These are phyloP conservation scores for Bombardia bombarda DNA, from an alignment of 495 filamentous ascomycete species.

Conservation along the genomic window DNA sequence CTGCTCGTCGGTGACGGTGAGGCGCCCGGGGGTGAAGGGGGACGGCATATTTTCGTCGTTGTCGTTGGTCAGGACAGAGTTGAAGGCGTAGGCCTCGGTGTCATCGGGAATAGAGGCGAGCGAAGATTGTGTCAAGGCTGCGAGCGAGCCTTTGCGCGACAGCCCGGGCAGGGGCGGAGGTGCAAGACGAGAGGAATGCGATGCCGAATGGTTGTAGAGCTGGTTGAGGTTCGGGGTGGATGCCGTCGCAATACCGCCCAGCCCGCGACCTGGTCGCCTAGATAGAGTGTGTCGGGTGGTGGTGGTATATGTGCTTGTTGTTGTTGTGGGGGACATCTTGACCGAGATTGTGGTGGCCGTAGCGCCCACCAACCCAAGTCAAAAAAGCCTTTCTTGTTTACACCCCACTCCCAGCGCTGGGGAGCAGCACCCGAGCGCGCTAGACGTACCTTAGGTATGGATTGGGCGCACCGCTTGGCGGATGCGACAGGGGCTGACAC, in stretches of 20 bases:
- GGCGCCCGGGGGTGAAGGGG: slow-evolving; percentile 21
- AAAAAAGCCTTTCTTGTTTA: slow-evolving; percentile 20
- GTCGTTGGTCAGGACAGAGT: slow-evolving; percentile 41
- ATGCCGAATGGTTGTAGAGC: slow-evolving; percentile 32
- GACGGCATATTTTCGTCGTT: slow-evolving; percentile 29
- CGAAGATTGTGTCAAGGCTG: slow-evolving; percentile 53
- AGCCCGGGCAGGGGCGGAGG: slow-evolving; percentile 31
- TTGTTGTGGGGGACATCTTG: slow-evolving; percentile 27
- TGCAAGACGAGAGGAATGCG: slow-evolving; percentile 31
- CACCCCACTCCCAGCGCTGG: slow-evolving; percentile 10
- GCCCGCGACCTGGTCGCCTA: slow-evolving; percentile 18
- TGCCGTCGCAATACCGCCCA: slow-evolving; percentile 42
- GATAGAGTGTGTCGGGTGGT: slow-evolving; percentile 62
- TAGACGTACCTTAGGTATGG: background rate
- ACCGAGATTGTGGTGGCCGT: slow-evolving; percentile 7
- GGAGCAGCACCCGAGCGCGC: no score
- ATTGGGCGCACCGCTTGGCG: background rate
- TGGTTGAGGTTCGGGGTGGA: slow-evolving; percentile 52
- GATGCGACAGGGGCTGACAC: background rate
- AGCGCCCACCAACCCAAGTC: slow-evolving; percentile 6
- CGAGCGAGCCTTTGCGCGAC: slow-evolving; percentile 58
- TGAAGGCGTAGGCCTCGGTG: slow-evolving; percentile 46
- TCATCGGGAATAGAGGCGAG: slow-evolving; percentile 55
- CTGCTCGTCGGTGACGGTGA: slow-evolving; percentile 20
- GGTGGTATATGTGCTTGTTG: slow-evolving; percentile 60